These are phyloP conservation scores for Nicotiana sylvestris DNA, from an alignment of 257 asterid species.

Conservation along the genomic window DNA sequence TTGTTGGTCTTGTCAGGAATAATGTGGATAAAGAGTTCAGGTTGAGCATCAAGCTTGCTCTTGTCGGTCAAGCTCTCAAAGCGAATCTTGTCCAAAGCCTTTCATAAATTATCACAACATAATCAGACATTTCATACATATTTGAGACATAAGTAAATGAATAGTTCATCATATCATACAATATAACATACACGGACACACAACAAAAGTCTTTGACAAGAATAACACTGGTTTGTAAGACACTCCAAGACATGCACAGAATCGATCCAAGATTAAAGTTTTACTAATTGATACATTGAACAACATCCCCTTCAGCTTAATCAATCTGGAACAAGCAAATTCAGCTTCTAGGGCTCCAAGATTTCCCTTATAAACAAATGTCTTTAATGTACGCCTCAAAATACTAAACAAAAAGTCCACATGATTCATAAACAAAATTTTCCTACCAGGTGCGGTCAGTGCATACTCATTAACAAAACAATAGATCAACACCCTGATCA, in stretches of 20 bases:
- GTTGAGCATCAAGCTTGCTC: slow-evolving; percentile 63
- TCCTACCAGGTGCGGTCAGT: no score
- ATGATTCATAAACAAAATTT: no score
- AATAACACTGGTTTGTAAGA: not conserved
- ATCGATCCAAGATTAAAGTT: not conserved
- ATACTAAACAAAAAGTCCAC: no score
- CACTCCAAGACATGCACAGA: not conserved
- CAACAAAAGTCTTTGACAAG: not conserved
- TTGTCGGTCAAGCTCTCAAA: slow-evolving; percentile 62
- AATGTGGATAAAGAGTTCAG: slow-evolving; percentile 54
- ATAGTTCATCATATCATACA: not conserved
- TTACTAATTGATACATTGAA: not conserved
- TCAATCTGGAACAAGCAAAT: not conserved
- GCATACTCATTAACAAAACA: no score
- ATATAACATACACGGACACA: not conserved
- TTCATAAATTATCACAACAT: not conserved
- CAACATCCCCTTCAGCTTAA: not conserved
- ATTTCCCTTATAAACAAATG: not conserved
- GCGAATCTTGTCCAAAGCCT: slow-evolving; percentile 64
- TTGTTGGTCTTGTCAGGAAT: slow-evolving; percentile 61
- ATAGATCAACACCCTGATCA: no score
- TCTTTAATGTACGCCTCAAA: no score
- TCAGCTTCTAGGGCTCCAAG: not conserved
- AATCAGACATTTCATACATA: not conserved
- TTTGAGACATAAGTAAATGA: not conserved